phyloP scores from a whole-genome alignment of 202 grass and related monocot species.

The Panicum hallii region DNA sequence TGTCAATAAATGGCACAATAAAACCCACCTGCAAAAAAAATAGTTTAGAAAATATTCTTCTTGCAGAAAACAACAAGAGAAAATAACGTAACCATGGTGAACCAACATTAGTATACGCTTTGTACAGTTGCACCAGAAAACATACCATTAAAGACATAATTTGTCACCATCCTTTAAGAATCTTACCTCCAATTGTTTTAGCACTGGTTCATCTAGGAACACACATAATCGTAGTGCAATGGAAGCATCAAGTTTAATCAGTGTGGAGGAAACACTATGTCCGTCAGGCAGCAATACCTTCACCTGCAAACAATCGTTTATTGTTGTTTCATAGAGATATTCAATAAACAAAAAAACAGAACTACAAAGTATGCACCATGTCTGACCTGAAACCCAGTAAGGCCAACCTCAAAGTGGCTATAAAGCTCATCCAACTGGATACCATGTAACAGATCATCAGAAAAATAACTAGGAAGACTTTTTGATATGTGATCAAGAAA shows the following conservation, averaged over 20 bases:
- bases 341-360: constrained; percentile 46
- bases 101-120: constrained; percentile 35
- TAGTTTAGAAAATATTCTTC: constrained; percentile 13
- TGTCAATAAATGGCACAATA: constrained; percentile 58
- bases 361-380: constrained; percentile 32
- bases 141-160: constrained; percentile 38
- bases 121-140: constrained; percentile 31
- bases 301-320: constrained; percentile 61
- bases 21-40: constrained; percentile 66
- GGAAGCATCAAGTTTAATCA: constrained; percentile 71
- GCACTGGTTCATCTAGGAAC: constrained; percentile 76
- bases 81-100: constrained; percentile 10
- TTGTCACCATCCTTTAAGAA: background rate
- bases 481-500: constrained; percentile 44
- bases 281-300: constrained; percentile 53
- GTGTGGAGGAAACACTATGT: constrained; percentile 54
- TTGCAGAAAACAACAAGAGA: constrained; percentile 40
- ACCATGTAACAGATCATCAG: constrained; percentile 46
- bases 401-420: constrained; percentile 80
- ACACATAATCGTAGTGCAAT: constrained; percentile 63
- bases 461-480: constrained; percentile 24
- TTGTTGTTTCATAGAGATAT: constrained; percentile 41
- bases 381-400: constrained; percentile 76
- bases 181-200: constrained; percentile 89
- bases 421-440: constrained; percentile 74